Conservation (phyloP, 176 grass and related monocot genomes). For the Bothriochloa decipiens region DNA sequence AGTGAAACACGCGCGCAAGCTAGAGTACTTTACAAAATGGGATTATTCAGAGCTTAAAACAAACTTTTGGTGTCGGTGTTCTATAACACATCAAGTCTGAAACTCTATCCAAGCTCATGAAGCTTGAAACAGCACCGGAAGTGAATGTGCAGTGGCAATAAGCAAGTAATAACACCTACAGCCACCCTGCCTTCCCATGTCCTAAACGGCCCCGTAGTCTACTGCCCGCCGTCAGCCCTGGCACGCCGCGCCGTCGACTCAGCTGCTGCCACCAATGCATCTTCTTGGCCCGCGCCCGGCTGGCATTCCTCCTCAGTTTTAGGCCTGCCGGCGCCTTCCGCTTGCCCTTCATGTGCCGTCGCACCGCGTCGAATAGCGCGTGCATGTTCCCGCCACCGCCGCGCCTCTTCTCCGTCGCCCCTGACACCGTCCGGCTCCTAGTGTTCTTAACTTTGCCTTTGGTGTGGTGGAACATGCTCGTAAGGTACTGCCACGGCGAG, state of each 20-base stretch:
- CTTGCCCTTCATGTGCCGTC: slow-evolving; percentile 38
- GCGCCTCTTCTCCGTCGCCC: neutral
- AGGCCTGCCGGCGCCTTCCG: slow-evolving; percentile 9
- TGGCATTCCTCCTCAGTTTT: slow-evolving; percentile 6
- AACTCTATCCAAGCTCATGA: neutral
- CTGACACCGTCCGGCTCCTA: neutral
- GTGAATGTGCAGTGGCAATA: neutral
- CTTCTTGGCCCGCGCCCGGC: slow-evolving; percentile 45
- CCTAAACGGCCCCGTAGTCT: slow-evolving; percentile 38
- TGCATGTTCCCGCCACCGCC: slow-evolving; percentile 27
- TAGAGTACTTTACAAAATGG: too few species aligned
- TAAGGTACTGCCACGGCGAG: slow-evolving; percentile 53
- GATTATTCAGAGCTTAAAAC: too few species aligned
- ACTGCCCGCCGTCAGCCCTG: neutral
- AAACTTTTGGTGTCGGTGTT: neutral
- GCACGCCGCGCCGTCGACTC: neutral
- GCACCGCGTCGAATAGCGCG: slow-evolving; percentile 41
- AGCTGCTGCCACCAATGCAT: slow-evolving; percentile 66
- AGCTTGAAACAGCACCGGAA: neutral
- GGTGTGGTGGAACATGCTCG: slow-evolving; percentile 33
- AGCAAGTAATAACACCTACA: neutral
- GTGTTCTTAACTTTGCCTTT: slow-evolving; percentile 21
- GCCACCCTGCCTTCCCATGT: neutral
- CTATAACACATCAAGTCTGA: neutral
- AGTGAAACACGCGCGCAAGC: neutral